phyloP scores from a whole-genome alignment of 768 basidiomycete species.

The Gloeopeniophorella convolvens region DNA sequence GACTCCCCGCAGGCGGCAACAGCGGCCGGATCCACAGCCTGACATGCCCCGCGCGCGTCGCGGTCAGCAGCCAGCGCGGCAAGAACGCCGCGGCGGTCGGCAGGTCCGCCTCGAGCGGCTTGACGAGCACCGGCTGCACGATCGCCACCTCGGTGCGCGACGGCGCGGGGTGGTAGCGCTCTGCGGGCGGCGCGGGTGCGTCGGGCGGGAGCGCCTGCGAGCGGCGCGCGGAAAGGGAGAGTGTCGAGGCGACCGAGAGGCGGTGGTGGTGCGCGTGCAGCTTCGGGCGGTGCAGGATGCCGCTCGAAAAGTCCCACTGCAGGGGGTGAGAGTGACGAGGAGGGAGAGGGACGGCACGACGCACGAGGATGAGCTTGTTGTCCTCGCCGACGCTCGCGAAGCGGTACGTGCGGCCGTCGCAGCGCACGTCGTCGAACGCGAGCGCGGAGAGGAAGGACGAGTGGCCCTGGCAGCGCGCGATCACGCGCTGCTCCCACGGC shows the following conservation, averaged over 20 bases:
- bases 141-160: conserved; percentile 85
- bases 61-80: conserved; percentile 71
- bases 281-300: conserved; percentile 85
- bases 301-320: conserved; percentile 93
- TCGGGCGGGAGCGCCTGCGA: conserved; percentile 64
- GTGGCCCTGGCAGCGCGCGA: conserved; percentile 96
- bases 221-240: conserved; percentile 68
- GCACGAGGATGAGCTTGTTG: conserved; percentile 84
- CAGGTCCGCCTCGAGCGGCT: conserved; percentile 75
- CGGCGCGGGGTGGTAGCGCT: conserved; percentile 82
- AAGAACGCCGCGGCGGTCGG: conserved; percentile 70
- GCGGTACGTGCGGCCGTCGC: conserved; percentile 85
- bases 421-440: conserved; percentile 84
- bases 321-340: background rate
- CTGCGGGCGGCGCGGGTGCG: too few species aligned
- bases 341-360: conserved; percentile 21
- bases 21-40: conserved; percentile 83
- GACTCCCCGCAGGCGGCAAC: conserved; percentile 25
- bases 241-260: conserved; percentile 68
- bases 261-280: conserved; percentile 63
- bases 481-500: conserved; percentile 87
- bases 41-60: conserved; percentile 69
- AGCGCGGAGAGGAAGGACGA: conserved; percentile 88
- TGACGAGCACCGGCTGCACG: conserved; percentile 87
- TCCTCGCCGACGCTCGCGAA: conserved; percentile 98